Conservation (phyloP, 1,284 basidiomycete species). For the Entoloma clypeatum region DNA sequence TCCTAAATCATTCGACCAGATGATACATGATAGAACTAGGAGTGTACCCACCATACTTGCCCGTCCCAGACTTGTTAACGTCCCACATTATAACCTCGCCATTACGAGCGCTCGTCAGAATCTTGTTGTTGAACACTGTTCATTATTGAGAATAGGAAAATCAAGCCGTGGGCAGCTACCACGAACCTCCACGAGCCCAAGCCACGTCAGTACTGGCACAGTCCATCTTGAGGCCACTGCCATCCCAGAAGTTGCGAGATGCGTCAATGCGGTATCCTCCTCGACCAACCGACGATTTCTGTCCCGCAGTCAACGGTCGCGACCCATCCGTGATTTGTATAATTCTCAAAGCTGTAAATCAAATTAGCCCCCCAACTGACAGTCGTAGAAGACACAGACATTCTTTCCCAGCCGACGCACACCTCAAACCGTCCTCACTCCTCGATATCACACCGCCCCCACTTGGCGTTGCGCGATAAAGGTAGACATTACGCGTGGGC, state of each 20-base stretch:
- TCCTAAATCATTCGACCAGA: slow-evolving; percentile 12
- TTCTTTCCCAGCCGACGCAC: slow-evolving; percentile 71
- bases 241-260: slow-evolving; percentile 70
- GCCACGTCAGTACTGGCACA: slow-evolving; percentile 75
- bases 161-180: slow-evolving; percentile 5
- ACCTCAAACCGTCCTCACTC: slow-evolving; percentile 59
- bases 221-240: slow-evolving; percentile 70
- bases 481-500: slow-evolving; percentile 48
- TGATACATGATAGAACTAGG: slow-evolving; percentile 1
- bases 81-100: slow-evolving; percentile 88
- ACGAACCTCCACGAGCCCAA: slow-evolving; percentile 76
- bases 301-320: slow-evolving; percentile 38
- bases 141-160: slow-evolving; percentile 6
- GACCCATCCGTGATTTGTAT: slow-evolving; percentile 50
- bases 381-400: slow-evolving; percentile 41
- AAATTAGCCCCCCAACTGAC: slow-evolving; percentile 7
- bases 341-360: slow-evolving; percentile 58
- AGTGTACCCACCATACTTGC: slow-evolving; percentile 61
- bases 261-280: slow-evolving; percentile 62
- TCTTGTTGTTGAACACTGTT: slow-evolving; percentile 71
- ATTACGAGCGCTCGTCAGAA: slow-evolving; percentile 78
- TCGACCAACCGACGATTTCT: slow-evolving; percentile 50
- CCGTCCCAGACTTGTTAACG: slow-evolving; percentile 59
- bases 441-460: slow-evolving; percentile 65
- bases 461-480: slow-evolving; percentile 49